A percentile compares a stretch with the other conserved stretches of the same genome.
Evolutionary conservation across 176 grass and related monocot species (phyloP).

Genomic region (Neostapfia colusana): DNA sequence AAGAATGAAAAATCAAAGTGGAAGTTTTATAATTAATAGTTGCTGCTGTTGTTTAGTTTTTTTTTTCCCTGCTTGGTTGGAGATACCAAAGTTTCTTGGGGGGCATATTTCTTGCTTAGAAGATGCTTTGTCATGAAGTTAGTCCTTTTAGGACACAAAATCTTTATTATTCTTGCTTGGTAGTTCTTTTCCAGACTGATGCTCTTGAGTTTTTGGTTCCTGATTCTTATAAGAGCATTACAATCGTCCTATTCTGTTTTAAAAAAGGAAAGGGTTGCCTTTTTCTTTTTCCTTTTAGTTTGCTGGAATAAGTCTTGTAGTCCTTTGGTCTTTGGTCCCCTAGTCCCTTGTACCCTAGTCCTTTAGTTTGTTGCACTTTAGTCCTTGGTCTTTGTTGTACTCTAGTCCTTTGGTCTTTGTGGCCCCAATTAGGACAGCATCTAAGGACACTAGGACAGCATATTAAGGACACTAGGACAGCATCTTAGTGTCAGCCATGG

Average conservation of each 20-base stretch:
- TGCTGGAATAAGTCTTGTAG: too few species aligned
- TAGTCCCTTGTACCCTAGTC: too few species aligned
- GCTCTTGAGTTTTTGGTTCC: neutral
- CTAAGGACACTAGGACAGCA: too few species aligned
- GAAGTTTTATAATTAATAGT: neutral
- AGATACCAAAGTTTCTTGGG: neutral
- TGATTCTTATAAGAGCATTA: neutral
- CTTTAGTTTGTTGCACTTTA: too few species aligned
- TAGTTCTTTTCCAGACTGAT: neutral
- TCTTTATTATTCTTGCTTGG: neutral
- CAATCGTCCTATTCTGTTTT: neutral
- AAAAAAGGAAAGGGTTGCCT: too few species aligned
- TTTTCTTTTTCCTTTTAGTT: too few species aligned
- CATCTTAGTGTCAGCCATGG: too few species aligned
- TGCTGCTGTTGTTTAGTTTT: constrained; percentile 6
- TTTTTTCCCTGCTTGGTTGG: neutral
- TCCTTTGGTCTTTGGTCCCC: too few species aligned
- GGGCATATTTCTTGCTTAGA: neutral
- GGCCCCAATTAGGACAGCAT: too few species aligned
- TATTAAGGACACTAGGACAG: too few species aligned
- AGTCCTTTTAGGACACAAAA: neutral
- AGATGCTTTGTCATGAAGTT: neutral
- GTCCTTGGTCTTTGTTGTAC: too few species aligned
- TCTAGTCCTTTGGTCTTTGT: too few species aligned
- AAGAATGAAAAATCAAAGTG: neutral